Evolutionary conservation across 495 filamentous ascomycete species (phyloP).

Genomic region (Neurospora tetrasperma): DNA sequence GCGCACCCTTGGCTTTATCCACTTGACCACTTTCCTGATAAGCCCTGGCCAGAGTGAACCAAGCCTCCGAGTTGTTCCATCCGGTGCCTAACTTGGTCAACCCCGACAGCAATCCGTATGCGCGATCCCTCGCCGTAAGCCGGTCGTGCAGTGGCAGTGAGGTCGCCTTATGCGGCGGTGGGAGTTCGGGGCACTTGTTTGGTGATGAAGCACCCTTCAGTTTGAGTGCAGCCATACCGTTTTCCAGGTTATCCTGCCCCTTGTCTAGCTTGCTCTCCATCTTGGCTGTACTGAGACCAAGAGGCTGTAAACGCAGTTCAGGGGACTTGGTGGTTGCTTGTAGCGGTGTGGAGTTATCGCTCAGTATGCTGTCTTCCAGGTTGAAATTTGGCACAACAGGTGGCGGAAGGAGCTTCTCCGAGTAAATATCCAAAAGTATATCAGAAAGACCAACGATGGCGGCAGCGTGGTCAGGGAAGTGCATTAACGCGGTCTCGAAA

Average conservation of each 20-base stretch:
- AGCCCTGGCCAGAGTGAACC: conserved; percentile 76
- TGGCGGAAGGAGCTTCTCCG: conserved; percentile 44
- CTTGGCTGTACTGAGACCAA: conserved; percentile 26
- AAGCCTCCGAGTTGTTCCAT: conserved; percentile 92
- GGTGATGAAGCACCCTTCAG: not conserved
- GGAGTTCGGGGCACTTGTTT: conserved; percentile 21
- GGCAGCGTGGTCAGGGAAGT: conserved; percentile 62
- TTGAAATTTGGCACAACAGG: conserved; percentile 30
- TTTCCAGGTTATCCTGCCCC: not conserved
- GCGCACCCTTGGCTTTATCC: conserved; percentile 67
- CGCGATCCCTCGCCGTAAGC: conserved; percentile 76
- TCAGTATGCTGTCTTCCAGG: conserved; percentile 1
- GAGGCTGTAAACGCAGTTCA: conserved; percentile 25
- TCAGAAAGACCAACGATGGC: conserved; percentile 77
- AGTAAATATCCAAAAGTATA: conserved; percentile 78
- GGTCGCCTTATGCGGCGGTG: conserved; percentile 35
- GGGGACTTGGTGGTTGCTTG: conserved; percentile 13
- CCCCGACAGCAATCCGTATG: conserved; percentile 66
- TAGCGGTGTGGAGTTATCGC: not conserved
- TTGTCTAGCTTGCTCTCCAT: conserved; percentile 3
- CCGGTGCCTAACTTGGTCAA: conserved; percentile 78
- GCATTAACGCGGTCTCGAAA: conserved; percentile 71
- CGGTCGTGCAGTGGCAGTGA: conserved; percentile 59
- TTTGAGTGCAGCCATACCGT: not conserved
- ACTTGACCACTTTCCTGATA: conserved; percentile 76